Base-by-base conservation (phyloP, 306 rosid species). In the Sechiopsis laciniata region DNA sequence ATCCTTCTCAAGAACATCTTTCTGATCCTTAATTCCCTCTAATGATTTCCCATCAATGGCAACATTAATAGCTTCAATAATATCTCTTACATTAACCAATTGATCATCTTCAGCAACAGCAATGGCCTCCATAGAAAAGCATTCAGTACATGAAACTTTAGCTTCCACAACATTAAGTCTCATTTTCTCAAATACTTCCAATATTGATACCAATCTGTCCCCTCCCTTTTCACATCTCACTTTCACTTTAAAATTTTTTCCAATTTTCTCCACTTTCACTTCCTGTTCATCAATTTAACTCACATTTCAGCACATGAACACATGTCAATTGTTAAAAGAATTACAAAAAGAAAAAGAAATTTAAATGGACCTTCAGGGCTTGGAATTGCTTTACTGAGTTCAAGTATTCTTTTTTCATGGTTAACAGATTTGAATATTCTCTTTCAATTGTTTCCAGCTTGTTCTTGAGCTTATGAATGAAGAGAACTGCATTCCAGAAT, bases 221-320 rank as follows among this genome's bases (percentile, higher is more conserved):
- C 79, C 84, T 72, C 84, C 85, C 62, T 88, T 83, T 82, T 87
- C 91, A 50, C 91, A 87, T 1, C 61, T 84, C 37, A 90, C 79
- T 75, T 77, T 92, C 56, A 88, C 88, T 57, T 12, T 74, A 73
- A 88, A 82, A 57, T 88, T 91, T 54, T 42, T 75, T 56, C 79
- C 77, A 4, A 81, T 75, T 78, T 88, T 92, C 87, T 92, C 88
- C 59, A 92, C 82, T 71, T 92, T 86, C 80, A 90, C 97, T 35
- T 85, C 85, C 95, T 90, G 87, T 5, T 59, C 12, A 29, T n/a
- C 12, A 54, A 14, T 72, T 17, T 0, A 13, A 8, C 11, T 81
- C 81, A 42, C 14, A 74, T 32, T 48, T 79, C 64, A 55, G 81
- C 70, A 55, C 92, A 79, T 20, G 97, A 92, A 82, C 91, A 48